Conservation (phyloP, 108 stramenopile species). For the Nitzschia sp. region DNA sequence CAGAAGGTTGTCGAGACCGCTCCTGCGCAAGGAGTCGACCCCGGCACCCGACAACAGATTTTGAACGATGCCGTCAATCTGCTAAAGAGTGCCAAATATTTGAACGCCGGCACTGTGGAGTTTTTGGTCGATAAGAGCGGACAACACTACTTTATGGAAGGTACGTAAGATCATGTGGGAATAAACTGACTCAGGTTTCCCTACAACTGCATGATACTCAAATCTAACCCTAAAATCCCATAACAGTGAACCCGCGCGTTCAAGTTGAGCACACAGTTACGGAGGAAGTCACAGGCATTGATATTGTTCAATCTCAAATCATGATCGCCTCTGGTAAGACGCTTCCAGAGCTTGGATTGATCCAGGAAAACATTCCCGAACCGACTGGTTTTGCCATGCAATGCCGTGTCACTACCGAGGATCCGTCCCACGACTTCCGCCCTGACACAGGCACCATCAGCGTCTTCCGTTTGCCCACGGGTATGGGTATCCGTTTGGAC, state of each 20-base stretch:
- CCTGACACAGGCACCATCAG: conserved; percentile 93
- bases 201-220: no score
- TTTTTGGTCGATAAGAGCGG: conserved; percentile 93
- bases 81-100: conserved; percentile 77
- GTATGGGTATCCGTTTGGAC: conserved; percentile 94
- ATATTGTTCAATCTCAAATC: conserved; percentile 94
- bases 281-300: conserved; percentile 88
- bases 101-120: conserved; percentile 96
- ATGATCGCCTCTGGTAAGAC: conserved; percentile 91
- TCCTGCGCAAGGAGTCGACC: conserved; percentile 80
- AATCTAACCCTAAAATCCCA: no score
- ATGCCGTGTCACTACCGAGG: conserved; percentile 95
- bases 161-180: no score
- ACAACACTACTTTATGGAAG: conserved; percentile 92
- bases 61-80: conserved; percentile 80
- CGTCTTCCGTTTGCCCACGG: conserved; percentile 90
- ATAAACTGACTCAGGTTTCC: no score
- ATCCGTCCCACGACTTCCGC: conserved; percentile 87
- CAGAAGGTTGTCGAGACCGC: conserved; percentile 97
- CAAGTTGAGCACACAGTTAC: conserved; percentile 95
- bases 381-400: conserved; percentile 91
- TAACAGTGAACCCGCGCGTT: conserved; percentile 91
- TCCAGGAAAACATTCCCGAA: conserved; percentile 65
- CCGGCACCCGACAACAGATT: conserved; percentile 69
- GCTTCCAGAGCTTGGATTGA: conserved; percentile 69